These are phyloP conservation scores for Carex arenaria DNA, from an alignment of 202 grass and related monocot genomes.

Conservation along the genomic window DNA sequence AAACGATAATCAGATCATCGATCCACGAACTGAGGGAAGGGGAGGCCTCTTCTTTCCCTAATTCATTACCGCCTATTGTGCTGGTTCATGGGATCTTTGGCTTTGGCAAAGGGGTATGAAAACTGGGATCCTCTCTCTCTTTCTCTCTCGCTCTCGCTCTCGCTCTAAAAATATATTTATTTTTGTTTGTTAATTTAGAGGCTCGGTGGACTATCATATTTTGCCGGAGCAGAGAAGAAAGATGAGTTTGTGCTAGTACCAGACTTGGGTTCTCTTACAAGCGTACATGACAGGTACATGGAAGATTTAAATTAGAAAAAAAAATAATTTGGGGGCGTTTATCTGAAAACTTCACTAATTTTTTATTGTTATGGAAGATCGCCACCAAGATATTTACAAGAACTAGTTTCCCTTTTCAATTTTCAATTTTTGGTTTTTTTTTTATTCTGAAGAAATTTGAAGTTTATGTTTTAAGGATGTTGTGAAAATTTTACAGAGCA, in stretches of 20 bases:
- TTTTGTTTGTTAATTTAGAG: slow-evolving; percentile 26
- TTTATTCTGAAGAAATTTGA: background rate
- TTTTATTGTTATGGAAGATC: background rate
- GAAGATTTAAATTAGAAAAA: background rate
- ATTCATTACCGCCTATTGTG: slow-evolving; percentile 34
- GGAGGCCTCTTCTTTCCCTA: background rate
- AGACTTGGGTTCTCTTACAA: slow-evolving; percentile 45
- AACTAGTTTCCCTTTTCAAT: background rate
- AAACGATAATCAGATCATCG: background rate
- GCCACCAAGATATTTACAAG: background rate
- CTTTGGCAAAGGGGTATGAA: slow-evolving; percentile 43
- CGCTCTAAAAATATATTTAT: background rate
- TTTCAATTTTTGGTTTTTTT: background rate
- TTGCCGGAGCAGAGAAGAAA: slow-evolving; percentile 54
- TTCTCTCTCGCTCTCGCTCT: background rate
- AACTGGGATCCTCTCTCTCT: too few relatives aligned
- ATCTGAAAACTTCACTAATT: background rate
- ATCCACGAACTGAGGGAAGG: background rate
- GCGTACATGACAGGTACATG: slow-evolving; percentile 42
- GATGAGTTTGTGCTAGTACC: slow-evolving; percentile 45
- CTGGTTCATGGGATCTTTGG: slow-evolving; percentile 50
- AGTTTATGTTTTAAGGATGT: background rate
- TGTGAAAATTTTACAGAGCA: slow-evolving; percentile 28
- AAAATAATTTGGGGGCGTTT: background rate
- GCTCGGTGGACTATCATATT: slow-evolving; percentile 50